Percentiles rank a stretch among this genome's conserved stretches.
These are phyloP conservation scores for Blastobotrys raffinosifermentans DNA, from an alignment of 1,139 yeast species.

Conservation along the genomic window DNA sequence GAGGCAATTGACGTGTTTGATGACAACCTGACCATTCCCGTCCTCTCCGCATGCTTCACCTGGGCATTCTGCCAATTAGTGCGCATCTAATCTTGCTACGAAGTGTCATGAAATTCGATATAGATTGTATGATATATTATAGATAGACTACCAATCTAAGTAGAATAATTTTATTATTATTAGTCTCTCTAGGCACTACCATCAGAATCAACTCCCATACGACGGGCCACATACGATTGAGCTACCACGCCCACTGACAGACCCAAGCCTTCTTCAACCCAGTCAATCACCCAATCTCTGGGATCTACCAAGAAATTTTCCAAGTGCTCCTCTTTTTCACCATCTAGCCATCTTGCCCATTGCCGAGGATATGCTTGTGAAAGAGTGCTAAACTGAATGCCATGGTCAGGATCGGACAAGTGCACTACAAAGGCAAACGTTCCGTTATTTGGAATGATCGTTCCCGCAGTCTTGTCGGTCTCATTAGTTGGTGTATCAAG, in stretches of 20 bases:
- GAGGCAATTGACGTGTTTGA: slow-evolving; percentile 79
- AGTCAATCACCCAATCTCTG: slow-evolving; percentile 88
- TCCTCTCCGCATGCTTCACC: slow-evolving; percentile 63
- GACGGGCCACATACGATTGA: slow-evolving; percentile 80
- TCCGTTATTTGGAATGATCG: slow-evolving; percentile 24
- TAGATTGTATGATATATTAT: background rate
- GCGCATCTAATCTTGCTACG: background rate
- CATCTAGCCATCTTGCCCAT: slow-evolving; percentile 83
- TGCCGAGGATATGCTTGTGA: slow-evolving; percentile 86
- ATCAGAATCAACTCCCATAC: slow-evolving; percentile 62
- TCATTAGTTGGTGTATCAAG: slow-evolving; percentile 28
- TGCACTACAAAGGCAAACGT: slow-evolving; percentile 63
- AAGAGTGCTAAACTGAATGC: slow-evolving; percentile 63
- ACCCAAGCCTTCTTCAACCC: slow-evolving; percentile 81
- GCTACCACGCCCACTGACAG: slow-evolving; percentile 81
- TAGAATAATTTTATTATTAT: background rate
- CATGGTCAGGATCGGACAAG: slow-evolving; percentile 71
- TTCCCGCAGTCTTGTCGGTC: slow-evolving; percentile 20
- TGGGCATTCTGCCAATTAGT: slow-evolving; percentile 18
- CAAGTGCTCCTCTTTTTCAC: slow-evolving; percentile 21
- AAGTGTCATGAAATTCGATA: background rate
- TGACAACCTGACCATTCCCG: slow-evolving; percentile 93
- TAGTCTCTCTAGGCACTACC: background rate
- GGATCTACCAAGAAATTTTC: slow-evolving; percentile 64
- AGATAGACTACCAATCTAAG: background rate